Base-by-base conservation (phyloP, 2,329 filamentous ascomycete genomes). In the Corinectria fuckeliana region DNA sequence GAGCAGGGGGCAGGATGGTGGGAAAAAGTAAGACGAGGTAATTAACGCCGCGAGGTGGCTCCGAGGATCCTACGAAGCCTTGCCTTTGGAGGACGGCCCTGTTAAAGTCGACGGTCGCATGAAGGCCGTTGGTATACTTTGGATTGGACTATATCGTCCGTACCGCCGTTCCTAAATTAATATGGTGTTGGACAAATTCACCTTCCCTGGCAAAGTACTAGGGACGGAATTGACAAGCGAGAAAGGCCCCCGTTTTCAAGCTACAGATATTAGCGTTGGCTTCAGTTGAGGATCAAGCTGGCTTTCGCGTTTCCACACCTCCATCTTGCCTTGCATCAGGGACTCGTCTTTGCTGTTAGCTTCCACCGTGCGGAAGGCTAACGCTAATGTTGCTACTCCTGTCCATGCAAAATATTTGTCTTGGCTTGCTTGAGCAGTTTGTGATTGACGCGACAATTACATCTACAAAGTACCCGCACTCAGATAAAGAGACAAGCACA, bases 11-110 rank as follows among this genome's bases (percentile, higher is more conserved):
- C 36, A 8, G 44, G 50, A 50, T 38, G 42, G 50, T 47, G 41
- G 41, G 21, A 58, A 48, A 58, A 50, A 41, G 56, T 59, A 59
- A 59, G 56, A 59, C 56, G 56, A 59, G 56, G 56, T 54, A 54
- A 59, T 59, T 59, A 59, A 30, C 50, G 39, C 30, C 50, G 34
- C 42, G 32, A 39, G 18, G 47, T 47, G 56, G 45, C 38, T 50
- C 50, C 50, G 56, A 50, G 50, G 44, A 50, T 44, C 50, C 50
- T 50, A 54, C 39, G 42, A 39, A 41, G 45, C 50, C 13, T 26
- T 45, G n/a, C 23, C n/a, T 42, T 18, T 42, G 34, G 18, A 26
- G 28, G 26, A 26, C 16, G 26, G 25, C 26, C n/a, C 39, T 28
- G 36, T 32, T 54, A 28, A 30, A 30, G 36, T 54, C 39, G 56